Evolutionary conservation across 2,329 filamentous ascomycete genomes (phyloP).

Genomic region (Septoria petroselini): DNA sequence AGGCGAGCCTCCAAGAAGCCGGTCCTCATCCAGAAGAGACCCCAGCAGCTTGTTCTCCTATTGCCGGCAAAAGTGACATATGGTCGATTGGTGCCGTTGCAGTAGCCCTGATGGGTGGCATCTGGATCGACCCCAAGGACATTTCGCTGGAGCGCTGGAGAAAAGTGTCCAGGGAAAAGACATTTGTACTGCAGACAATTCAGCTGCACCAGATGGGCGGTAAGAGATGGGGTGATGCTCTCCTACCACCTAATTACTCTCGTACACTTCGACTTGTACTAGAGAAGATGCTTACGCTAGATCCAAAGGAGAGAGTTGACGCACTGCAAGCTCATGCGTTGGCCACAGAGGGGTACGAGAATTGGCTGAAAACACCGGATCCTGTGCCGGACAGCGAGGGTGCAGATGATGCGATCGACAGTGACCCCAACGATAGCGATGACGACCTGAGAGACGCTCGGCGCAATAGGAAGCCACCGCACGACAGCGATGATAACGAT

Average conservation of each 20-base stretch:
- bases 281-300: slow-evolving; percentile 2
- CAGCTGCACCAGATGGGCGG: slow-evolving; percentile 8
- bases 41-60: background rate
- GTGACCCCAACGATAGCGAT: background rate
- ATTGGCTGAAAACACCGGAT: background rate
- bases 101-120: slow-evolving; percentile 20
- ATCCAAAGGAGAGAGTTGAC: slow-evolving; percentile 1
- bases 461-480: too few relatives aligned
- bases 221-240: slow-evolving; percentile 3
- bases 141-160: background rate
- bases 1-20: background rate
- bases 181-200: slow-evolving; percentile 6
- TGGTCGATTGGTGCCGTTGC: slow-evolving; percentile 20
- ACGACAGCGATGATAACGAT: too few relatives aligned
- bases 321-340: background rate
- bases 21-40: background rate
- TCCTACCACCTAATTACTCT: slow-evolving; percentile 2
- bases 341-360: background rate
- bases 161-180: slow-evolving; percentile 1
- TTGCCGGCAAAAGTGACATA: slow-evolving; percentile 10
- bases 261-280: background rate
- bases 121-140: slow-evolving; percentile 6
- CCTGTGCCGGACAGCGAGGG: background rate
- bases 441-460: too few relatives aligned
- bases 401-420: slow-evolving; percentile 2